Percentiles rank a stretch among this genome's conserved stretches.
phyloP scores from a whole-genome alignment of 257 asterid species.

The Schizonepeta tenuifolia region DNA sequence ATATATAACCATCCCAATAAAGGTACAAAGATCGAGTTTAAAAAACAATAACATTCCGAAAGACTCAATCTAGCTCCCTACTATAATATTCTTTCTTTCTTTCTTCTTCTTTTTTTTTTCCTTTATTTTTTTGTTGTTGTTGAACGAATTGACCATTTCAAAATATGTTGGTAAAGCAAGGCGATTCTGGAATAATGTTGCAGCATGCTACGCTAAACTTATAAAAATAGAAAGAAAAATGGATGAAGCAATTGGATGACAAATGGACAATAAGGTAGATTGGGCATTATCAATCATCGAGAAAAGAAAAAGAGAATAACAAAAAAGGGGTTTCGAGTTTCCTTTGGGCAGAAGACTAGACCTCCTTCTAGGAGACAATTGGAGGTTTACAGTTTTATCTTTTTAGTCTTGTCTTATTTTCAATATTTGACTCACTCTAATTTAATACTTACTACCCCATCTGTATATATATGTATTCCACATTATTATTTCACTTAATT shows the following conservation, averaged over 20 bases:
- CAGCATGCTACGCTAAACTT: conserved; percentile 1
- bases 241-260: conserved; percentile 11
- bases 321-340: conserved; percentile 39
- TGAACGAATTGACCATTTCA: conserved; percentile 17
- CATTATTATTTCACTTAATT: no score
- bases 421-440: conserved; percentile 34
- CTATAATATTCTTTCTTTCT: not conserved
- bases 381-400: conserved; percentile 50
- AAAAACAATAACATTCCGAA: not conserved
- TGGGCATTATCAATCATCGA: conserved; percentile 32
- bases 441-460: not conserved
- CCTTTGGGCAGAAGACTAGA: conserved; percentile 59
- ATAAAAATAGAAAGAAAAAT: conserved; percentile 16
- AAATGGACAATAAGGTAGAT: conserved; percentile 30
- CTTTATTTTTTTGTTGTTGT: not conserved
- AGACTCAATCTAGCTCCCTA: conserved; percentile 11
- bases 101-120: not conserved
- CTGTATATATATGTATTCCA: no score
- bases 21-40: not conserved
- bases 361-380: conserved; percentile 64
- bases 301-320: conserved; percentile 43
- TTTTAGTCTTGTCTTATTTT: conserved; percentile 28
- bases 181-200: not conserved
- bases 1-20: not conserved
- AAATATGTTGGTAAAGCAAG: conserved; percentile 16